phyloP scores from a whole-genome alignment of 805 yeast genomes.

The Debaryomyces hansenii region DNA sequence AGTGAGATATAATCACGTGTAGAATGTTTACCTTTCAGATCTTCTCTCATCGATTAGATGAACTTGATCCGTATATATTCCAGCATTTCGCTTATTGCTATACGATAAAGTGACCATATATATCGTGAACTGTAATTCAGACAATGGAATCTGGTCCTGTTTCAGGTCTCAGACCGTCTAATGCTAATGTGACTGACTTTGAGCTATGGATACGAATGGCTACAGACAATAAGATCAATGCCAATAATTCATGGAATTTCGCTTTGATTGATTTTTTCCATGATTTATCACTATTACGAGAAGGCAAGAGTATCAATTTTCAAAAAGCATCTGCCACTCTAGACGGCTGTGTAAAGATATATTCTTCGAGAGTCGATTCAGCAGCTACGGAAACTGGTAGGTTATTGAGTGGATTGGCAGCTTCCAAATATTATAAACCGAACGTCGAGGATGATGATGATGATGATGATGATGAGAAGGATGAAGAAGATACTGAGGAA shows the following conservation, averaged over 20 bases:
- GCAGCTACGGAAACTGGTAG: conserved; percentile 90
- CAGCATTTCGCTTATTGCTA: too few relatives aligned
- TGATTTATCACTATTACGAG: conserved; percentile 48
- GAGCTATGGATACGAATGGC: conserved; percentile 51
- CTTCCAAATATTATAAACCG: conserved; percentile 20
- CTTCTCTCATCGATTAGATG: neutral
- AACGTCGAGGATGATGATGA: conserved; percentile 24
- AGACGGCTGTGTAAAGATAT: conserved; percentile 93
- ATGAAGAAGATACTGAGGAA: conserved; percentile 10
- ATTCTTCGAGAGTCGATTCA: conserved; percentile 86
- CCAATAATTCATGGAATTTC: conserved; percentile 50
- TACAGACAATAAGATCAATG: conserved; percentile 49
- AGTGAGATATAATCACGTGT: neutral
- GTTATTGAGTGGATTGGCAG: conserved; percentile 72
- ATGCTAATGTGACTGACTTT: conserved; percentile 19
- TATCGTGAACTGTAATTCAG: too few relatives aligned
- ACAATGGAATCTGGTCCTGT: neutral
- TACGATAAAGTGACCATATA: too few relatives aligned
- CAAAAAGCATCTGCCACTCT: conserved; percentile 89
- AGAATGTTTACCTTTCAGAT: neutral
- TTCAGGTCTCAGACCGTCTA: neutral
- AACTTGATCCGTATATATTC: neutral
- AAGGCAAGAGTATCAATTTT: conserved; percentile 64
- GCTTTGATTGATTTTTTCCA: conserved; percentile 53
- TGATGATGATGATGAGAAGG: conserved; percentile 20